Percentiles rank a stretch among this genome's conserved stretches.
These are phyloP conservation scores for Vitis hybrid DNA, from an alignment of 177 flowering plant species.

Conservation along the genomic window DNA sequence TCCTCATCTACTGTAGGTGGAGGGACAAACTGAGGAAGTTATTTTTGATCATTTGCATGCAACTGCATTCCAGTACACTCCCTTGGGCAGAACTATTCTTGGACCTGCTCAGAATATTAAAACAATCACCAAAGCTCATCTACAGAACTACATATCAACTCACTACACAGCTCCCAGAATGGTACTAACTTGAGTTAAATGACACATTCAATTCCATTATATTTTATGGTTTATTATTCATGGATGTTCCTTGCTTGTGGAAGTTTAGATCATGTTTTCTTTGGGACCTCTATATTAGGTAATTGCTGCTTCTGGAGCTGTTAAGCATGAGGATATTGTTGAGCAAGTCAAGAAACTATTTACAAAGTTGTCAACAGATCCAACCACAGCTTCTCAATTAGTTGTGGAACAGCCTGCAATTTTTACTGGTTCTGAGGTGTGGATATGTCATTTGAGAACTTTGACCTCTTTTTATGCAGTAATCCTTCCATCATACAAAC, in stretches of 20 bases:
- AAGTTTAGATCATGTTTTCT: neutral
- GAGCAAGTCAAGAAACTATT: slow-evolving; percentile 75
- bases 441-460: slow-evolving; percentile 1
- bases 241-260: neutral
- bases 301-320: slow-evolving; percentile 88
- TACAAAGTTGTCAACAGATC: slow-evolving; percentile 71
- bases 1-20: slow-evolving; percentile 54
- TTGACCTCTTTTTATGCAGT: neutral
- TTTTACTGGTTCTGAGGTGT: slow-evolving; percentile 97
- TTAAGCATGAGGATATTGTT: slow-evolving; percentile 89
- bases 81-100: slow-evolving; percentile 88
- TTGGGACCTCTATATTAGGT: slow-evolving; percentile 40
- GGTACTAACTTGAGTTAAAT: slow-evolving; percentile 37
- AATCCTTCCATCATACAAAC: neutral
- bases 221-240: too few species aligned
- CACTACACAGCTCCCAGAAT: slow-evolving; percentile 91
- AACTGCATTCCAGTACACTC: slow-evolving; percentile 93
- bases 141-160: slow-evolving; percentile 68
- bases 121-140: slow-evolving; percentile 62
- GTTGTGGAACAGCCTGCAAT: slow-evolving; percentile 69
- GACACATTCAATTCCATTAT: neutral
- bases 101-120: slow-evolving; percentile 83
- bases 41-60: slow-evolving; percentile 97
- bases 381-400: slow-evolving; percentile 73
- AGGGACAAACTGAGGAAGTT: slow-evolving; percentile 82